Base-by-base conservation (phyloP, 805 yeast species). In the Spathaspora sp. region DNA sequence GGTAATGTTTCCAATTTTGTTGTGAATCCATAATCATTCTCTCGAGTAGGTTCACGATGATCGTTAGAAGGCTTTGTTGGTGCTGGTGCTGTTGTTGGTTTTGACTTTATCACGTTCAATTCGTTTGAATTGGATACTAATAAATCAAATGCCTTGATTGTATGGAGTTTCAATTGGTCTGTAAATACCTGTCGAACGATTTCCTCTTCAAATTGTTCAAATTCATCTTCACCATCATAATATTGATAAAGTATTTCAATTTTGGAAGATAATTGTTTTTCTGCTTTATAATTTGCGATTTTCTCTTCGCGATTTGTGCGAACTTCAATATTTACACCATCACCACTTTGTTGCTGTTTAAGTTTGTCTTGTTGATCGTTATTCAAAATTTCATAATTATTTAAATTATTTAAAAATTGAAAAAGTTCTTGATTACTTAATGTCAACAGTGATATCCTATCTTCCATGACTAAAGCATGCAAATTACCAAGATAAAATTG, bases 111-210 rank as follows among this genome's bases (percentile, higher is more conserved):
- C 35, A 92, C 77, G 58, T 84, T 83, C 4, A 81, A 52, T 61
- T 91, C 97, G 80, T 85, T 81, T 2, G 80, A 67, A 9, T 81
- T 63, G 26, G 80, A 73, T 55, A 87, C 91, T 17, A 89, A 66
- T 17, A 75, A 69, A 23, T 73, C 73, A 55, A 89, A 80, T 0
- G 89, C 60, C 43, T 78, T 75, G 20, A 86, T 61, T 0, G 84
- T 72, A 51, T 75, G 75, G 0, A 83, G 69, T 44, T 71, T 73
- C 29, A 89, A 61, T 57, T 85, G 85, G 51, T 81, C 82, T 5
- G 81, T 46, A 58, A 80, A 81, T 1, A 88, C 58, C 2, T 72
- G 71, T 52, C 94, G 73, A 9, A 84, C 68, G 0, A 68, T 60
- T 45, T 88, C 96, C 47, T 90, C 97, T 57, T 85, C 91, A 35